phyloP scores from a whole-genome alignment of 305 asterid genomes.

The Ruellia speciosa region DNA sequence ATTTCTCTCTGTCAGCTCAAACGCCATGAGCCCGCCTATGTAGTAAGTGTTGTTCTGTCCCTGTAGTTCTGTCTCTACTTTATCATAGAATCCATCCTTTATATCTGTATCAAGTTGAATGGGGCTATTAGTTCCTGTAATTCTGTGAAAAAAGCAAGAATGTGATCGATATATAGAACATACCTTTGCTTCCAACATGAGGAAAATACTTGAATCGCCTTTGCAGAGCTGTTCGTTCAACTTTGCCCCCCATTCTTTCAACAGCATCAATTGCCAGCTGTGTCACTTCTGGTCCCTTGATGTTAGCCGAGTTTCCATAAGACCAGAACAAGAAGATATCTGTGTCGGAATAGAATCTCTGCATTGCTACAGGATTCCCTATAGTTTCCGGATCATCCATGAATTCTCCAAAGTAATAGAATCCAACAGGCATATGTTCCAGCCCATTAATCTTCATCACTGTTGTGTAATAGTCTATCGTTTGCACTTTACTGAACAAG shows the following conservation, averaged over 20 bases:
- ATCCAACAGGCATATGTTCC: constrained; percentile 63
- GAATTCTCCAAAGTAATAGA: constrained; percentile 69
- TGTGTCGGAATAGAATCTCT: constrained; percentile 54
- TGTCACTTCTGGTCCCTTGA: constrained; percentile 41
- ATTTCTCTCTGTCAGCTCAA: constrained; percentile 79
- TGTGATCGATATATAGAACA: not conserved
- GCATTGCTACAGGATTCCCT: constrained; percentile 84
- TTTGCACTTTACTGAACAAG: constrained; percentile 52
- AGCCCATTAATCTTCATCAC: constrained; percentile 67
- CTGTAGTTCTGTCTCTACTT: constrained; percentile 52
- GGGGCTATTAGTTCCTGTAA: constrained; percentile 4
- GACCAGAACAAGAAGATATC: constrained; percentile 74
- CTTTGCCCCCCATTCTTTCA: constrained; percentile 60
- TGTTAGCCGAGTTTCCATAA: constrained; percentile 54
- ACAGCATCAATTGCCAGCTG: constrained; percentile 54
- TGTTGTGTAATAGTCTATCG: constrained; percentile 72
- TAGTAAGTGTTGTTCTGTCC: constrained; percentile 68
- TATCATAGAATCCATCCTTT: constrained; percentile 63
- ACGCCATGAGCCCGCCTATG: constrained; percentile 74
- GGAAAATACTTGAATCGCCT: constrained; percentile 70
- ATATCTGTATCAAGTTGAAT: constrained; percentile 35
- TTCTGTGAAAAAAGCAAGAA: not conserved
- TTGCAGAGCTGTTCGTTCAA: constrained; percentile 38
- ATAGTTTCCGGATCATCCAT: constrained; percentile 60
- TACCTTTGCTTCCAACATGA: constrained; percentile 66